A percentile compares a stretch with the other conserved stretches of the same genome.
phyloP scores from a whole-genome alignment of 306 rosid genomes.

The Quercus mongolica region DNA sequence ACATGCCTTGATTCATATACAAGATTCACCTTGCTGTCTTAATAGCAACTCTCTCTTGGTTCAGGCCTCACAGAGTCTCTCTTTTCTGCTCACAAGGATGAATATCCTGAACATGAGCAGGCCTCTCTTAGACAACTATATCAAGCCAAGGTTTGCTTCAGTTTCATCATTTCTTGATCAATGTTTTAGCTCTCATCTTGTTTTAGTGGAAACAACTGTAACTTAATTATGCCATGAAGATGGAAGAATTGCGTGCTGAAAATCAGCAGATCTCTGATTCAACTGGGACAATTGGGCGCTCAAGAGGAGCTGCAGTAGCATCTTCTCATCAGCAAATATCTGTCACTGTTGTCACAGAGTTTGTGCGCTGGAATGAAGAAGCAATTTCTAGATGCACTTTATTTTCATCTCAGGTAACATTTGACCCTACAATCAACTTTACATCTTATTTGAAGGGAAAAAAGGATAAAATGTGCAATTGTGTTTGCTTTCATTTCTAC shows the following conservation, averaged over 20 bases:
- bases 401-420: slow-evolving; percentile 83
- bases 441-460: background rate
- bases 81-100: slow-evolving; percentile 92
- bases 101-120: slow-evolving; percentile 92
- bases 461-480: background rate
- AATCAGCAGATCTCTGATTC: slow-evolving; percentile 75
- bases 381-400: slow-evolving; percentile 91
- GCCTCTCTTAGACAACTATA: slow-evolving; percentile 91
- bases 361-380: slow-evolving; percentile 99
- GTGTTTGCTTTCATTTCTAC: background rate
- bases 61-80: slow-evolving; percentile 93
- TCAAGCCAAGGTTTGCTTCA: slow-evolving; percentile 71
- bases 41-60: slow-evolving; percentile 24
- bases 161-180: slow-evolving; percentile 3
- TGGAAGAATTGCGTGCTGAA: slow-evolving; percentile 90
- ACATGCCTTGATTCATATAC: background rate
- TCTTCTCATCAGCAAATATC: slow-evolving; percentile 93
- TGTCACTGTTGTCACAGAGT: slow-evolving; percentile 96
- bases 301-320: slow-evolving; percentile 76
- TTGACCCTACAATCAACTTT: slow-evolving; percentile 17
- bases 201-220: slow-evolving; percentile 18
- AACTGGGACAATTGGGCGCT: slow-evolving; percentile 86
- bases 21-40: slow-evolving; percentile 16
- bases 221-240: slow-evolving; percentile 41
- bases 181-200: slow-evolving; percentile 17